Conservation (phyloP, 768 basidiomycete species). For the Mycena epipterygia region DNA sequence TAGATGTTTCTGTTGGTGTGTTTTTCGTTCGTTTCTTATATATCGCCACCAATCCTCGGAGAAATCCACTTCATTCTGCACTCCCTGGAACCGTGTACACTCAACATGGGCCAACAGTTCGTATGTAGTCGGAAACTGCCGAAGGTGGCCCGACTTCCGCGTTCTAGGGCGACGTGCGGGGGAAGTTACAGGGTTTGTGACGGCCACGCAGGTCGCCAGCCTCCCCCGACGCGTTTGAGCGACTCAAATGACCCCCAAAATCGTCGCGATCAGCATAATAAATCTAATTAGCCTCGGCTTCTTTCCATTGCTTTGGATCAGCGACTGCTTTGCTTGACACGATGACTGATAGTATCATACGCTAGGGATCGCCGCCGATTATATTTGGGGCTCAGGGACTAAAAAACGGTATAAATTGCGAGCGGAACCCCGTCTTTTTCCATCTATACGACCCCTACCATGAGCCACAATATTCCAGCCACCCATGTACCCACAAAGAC, state of each 20-base stretch:
- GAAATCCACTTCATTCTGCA: not conserved
- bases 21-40: not conserved
- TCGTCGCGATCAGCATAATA: not conserved
- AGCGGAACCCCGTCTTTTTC: not conserved
- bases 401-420: conserved; percentile 7
- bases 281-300: not conserved
- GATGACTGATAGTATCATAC: not conserved
- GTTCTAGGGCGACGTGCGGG: not conserved
- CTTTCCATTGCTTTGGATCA: not conserved
- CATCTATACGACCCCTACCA: not conserved
- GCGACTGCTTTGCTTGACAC: not conserved
- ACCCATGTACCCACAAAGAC: not conserved
- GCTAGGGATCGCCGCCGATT: not conserved
- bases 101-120: not conserved
- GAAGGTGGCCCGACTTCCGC: not conserved
- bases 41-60: not conserved
- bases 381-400: not conserved
- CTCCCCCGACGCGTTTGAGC: not conserved
- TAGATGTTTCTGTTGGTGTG: not conserved
- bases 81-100: not conserved
- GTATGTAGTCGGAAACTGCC: not conserved
- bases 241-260: not conserved
- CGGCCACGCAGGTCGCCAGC: not conserved
- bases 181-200: not conserved
- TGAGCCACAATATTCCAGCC: conserved; percentile 5